Conservation (phyloP, 2,329 filamentous ascomycete species). For the Geosmithia flava region DNA sequence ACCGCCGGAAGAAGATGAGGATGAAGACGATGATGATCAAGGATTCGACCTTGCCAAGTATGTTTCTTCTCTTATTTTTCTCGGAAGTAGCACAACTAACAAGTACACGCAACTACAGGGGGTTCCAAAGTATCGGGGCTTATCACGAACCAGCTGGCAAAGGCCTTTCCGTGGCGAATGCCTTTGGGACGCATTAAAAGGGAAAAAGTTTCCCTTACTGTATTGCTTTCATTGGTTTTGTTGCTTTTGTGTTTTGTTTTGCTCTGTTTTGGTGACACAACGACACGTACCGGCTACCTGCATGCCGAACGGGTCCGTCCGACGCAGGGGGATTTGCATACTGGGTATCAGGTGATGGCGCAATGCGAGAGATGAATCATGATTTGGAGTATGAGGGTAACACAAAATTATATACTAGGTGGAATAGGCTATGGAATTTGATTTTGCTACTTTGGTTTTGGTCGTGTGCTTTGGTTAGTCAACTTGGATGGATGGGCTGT, state of each 20-base stretch:
- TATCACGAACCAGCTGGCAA: constrained; percentile 36
- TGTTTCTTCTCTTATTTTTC: constrained; percentile 7
- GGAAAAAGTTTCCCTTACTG: not conserved
- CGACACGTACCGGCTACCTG: too few relatives aligned
- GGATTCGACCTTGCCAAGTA: constrained; percentile 49
- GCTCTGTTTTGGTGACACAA: too few relatives aligned
- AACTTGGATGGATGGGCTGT: not conserved
- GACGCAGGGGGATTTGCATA: not conserved
- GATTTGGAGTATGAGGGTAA: not conserved
- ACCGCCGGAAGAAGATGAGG: constrained; percentile 3
- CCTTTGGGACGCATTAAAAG: not conserved
- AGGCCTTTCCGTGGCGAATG: not conserved
- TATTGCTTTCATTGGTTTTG: not conserved
- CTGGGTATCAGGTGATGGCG: not conserved
- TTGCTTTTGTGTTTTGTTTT: too few relatives aligned
- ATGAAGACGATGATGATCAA: constrained; percentile 29
- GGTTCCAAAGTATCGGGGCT: constrained; percentile 52
- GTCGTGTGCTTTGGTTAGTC: not conserved
- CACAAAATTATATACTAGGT: not conserved
- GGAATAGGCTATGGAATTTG: not conserved
- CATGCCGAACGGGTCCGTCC: too few relatives aligned
- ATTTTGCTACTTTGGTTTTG: not conserved
- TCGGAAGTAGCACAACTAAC: constrained; percentile 8
- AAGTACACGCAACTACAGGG: constrained; percentile 22
- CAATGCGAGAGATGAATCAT: not conserved